Evolutionary conservation across 2,329 filamentous ascomycete genomes (phyloP).

Genomic region (Diaporthe aspalathi): DNA sequence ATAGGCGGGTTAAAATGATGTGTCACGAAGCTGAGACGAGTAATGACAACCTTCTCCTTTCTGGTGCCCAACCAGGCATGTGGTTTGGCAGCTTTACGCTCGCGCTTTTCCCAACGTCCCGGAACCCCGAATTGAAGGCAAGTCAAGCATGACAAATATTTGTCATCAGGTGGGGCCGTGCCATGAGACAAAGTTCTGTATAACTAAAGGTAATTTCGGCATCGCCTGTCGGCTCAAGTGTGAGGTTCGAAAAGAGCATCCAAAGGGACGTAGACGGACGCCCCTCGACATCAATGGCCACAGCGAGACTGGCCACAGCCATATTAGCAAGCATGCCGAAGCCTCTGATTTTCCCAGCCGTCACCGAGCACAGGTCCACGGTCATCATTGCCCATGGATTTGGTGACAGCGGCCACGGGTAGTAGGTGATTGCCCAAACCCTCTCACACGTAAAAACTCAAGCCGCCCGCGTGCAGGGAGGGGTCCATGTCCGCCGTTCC

Average conservation of each 20-base stretch:
- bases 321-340: slow-evolving; percentile 28
- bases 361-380: slow-evolving; percentile 32
- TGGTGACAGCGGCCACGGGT: slow-evolving; percentile 27
- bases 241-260: not conserved
- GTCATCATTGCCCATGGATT: slow-evolving; percentile 28
- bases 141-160: slow-evolving; percentile 1
- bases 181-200: not conserved
- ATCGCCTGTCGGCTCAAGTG: not conserved
- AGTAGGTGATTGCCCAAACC: not conserved
- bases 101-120: not conserved
- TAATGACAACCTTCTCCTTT: no score
- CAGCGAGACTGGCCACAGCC: slow-evolving; percentile 11
- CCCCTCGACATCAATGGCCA: not conserved
- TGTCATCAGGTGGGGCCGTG: slow-evolving; percentile 12
- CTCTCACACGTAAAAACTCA: not conserved
- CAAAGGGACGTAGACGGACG: not conserved
- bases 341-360: slow-evolving; percentile 17
- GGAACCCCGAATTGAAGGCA: not conserved
- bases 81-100: not conserved
- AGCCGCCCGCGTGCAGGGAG: no score
- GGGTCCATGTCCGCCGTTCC: not conserved
- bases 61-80: not conserved
- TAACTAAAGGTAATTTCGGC: not conserved
- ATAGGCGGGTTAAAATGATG: no score
- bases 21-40: fast-evolving